Base-by-base conservation (phyloP, 176 grass and related monocot genomes). In the Leersia perrieri region DNA sequence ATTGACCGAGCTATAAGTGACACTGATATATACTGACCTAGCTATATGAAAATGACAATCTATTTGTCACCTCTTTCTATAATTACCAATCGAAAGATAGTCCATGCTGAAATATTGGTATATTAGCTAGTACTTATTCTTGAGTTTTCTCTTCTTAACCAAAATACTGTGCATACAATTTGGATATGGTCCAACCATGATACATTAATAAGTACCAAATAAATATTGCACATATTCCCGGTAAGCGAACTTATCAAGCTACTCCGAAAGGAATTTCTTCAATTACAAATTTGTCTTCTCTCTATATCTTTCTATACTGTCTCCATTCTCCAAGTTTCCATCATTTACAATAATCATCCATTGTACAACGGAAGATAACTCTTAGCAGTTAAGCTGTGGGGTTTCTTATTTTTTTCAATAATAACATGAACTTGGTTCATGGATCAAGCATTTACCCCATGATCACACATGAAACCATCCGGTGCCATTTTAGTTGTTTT, bases 21-120 rank as follows among this genome's bases (percentile, higher is more conserved):
- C 10, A 28, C 18, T 39, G 40, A 64, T 39, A n/a, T n/a, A n/a
- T n/a, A 25, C 36, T 47, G 72, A 76, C 83, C 55, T 41, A 49
- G 27, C 55, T 27, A 49, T 33, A 33, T 60, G 80, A 88, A 83
- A 83, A 83, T 22, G 74, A 83, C 80, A 33, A 34, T 71, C 8
- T 18, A 18, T 70, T 72, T 79, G 33, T 72, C 18, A 23, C 12
- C 33, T 27, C 20, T 57, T 27, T 38, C 14, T 64, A n/a, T 72
- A 22, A 15, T 26, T 60, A 5, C 49, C 45, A 30, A 63, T 44
- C n/a, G n/a, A 26, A 49, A 34, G 33, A 70, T 26, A 77, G 40
- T 64, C 3, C 12, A 44, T 34, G 26, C 1, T 41, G 3, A 39
- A 40, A 26, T 22, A 53, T 22, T 3, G 20, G 5, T 16, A 5